These are phyloP conservation scores for Picochlorum sp. DNA, from an alignment of 139 green algal species.

Conservation along the genomic window DNA sequence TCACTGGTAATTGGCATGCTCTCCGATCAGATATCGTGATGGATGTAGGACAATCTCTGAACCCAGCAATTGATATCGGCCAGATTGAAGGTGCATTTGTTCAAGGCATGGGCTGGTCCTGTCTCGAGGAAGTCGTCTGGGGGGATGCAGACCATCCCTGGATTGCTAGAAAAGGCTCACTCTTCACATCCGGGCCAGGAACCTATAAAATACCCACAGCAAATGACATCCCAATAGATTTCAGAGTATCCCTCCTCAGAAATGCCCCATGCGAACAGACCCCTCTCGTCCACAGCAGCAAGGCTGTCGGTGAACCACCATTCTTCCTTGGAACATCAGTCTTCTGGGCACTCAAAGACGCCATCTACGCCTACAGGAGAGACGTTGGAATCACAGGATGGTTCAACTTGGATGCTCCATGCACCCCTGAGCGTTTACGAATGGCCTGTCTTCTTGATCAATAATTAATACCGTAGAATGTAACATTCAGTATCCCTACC, in stretches of 20 bases:
- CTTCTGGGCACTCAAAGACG: constrained; percentile 89
- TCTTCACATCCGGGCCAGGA: constrained; percentile 69
- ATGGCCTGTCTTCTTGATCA: constrained; percentile 64
- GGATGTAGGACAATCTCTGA: constrained; percentile 89
- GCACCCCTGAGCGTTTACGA: constrained; percentile 87
- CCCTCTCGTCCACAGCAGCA: constrained; percentile 69
- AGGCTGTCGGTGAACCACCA: constrained; percentile 92
- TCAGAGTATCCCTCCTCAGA: constrained; percentile 75
- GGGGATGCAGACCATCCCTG: constrained; percentile 76
- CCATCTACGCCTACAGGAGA: constrained; percentile 57
- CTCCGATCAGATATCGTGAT: constrained; percentile 82
- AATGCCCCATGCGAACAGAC: constrained; percentile 70
- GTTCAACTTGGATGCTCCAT: constrained; percentile 74
- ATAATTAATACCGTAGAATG: background rate
- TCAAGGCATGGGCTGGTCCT: constrained; percentile 91
- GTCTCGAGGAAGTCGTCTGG: constrained; percentile 93
- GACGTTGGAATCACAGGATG: constrained; percentile 41
- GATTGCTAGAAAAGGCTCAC: constrained; percentile 57
- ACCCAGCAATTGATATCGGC: constrained; percentile 94
- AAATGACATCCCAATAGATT: constrained; percentile 94
- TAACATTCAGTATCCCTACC: too few species aligned
- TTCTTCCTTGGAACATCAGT: constrained; percentile 81
- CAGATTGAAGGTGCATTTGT: constrained; percentile 92
- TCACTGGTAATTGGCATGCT: constrained; percentile 75
- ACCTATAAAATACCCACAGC: constrained; percentile 94